Evolutionary conservation across 306 rosid species (phyloP).

Genomic region (Psophocarpus tetragonolobus): DNA sequence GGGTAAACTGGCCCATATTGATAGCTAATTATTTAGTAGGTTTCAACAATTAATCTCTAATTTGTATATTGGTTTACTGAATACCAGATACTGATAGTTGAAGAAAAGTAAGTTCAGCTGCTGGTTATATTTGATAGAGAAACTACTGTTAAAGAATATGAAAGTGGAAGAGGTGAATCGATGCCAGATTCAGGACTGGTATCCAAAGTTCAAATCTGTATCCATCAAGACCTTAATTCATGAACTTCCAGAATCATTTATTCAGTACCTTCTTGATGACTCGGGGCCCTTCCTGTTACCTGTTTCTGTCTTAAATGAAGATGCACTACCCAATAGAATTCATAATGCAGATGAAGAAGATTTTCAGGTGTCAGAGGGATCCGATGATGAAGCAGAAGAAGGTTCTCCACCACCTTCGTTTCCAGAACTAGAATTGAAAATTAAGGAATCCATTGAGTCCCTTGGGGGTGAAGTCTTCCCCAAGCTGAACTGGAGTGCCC

Average conservation of each 20-base stretch:
- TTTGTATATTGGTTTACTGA: constrained; percentile 11
- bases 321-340: constrained; percentile 77
- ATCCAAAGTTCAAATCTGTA: constrained; percentile 63
- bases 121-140: background rate
- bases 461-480: constrained; percentile 83
- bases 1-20: background rate
- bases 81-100: constrained; percentile 27
- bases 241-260: constrained; percentile 70
- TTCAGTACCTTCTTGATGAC: constrained; percentile 71
- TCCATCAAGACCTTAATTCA: constrained; percentile 70
- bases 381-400: constrained; percentile 61
- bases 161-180: constrained; percentile 61
- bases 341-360: constrained; percentile 65
- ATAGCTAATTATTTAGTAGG: background rate
- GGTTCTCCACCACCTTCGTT: constrained; percentile 59
- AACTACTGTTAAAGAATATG: constrained; percentile 39
- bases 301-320: constrained; percentile 67
- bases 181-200: constrained; percentile 85
- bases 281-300: constrained; percentile 73
- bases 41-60: background rate
- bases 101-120: constrained; percentile 2
- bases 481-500: constrained; percentile 89
- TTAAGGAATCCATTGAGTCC: constrained; percentile 63
- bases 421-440: constrained; percentile 69
- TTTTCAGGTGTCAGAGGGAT: constrained; percentile 66